Percentiles rank a stretch among this genome's conserved stretches.
These are phyloP conservation scores for Ceratobasidium sp. DNA, from an alignment of 1,284 basidiomycete species.

Conservation along the genomic window DNA sequence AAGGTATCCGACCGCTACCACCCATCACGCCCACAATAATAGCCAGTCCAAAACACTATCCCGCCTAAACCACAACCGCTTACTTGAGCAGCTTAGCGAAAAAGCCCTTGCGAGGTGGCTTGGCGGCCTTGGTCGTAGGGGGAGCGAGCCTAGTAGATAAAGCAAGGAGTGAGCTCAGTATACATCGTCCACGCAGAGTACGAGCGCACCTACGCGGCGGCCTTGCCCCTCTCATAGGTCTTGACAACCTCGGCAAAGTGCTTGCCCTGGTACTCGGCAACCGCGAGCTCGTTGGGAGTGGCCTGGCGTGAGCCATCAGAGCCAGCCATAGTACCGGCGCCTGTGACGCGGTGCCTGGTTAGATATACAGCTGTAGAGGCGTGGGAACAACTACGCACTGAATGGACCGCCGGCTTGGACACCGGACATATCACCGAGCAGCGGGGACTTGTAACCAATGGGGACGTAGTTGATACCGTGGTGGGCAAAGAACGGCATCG, in stretches of 20 bases:
- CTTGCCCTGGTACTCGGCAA: constrained; percentile 39
- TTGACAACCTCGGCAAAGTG: constrained; percentile 42
- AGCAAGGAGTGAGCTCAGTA: constrained; percentile 15
- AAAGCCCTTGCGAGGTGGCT: constrained; percentile 35
- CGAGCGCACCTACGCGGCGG: constrained; percentile 36
- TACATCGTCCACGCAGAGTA: neutral
- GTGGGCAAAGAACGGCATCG: constrained; percentile 53
- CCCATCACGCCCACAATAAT: neutral
- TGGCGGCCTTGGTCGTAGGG: constrained; percentile 32
- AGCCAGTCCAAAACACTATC: neutral
- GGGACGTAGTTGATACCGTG: constrained; percentile 53
- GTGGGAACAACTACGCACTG: constrained; percentile 42
- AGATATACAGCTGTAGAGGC: neutral
- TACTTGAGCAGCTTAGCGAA: constrained; percentile 39
- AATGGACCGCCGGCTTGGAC: constrained; percentile 53
- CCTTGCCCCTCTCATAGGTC: constrained; percentile 42
- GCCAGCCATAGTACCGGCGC: constrained; percentile 34
- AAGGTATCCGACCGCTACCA: constrained; percentile 9
- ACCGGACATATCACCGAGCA: constrained; percentile 47
- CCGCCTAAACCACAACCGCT: neutral
- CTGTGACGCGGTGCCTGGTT: neutral
- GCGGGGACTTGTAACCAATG: constrained; percentile 51
- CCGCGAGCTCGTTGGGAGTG: constrained; percentile 34
- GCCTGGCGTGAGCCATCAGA: constrained; percentile 41
- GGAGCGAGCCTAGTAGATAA: constrained; percentile 23